phyloP scores from a whole-genome alignment of 129 eudicot genomes.

The Pseudognaphalium luteoalbum region DNA sequence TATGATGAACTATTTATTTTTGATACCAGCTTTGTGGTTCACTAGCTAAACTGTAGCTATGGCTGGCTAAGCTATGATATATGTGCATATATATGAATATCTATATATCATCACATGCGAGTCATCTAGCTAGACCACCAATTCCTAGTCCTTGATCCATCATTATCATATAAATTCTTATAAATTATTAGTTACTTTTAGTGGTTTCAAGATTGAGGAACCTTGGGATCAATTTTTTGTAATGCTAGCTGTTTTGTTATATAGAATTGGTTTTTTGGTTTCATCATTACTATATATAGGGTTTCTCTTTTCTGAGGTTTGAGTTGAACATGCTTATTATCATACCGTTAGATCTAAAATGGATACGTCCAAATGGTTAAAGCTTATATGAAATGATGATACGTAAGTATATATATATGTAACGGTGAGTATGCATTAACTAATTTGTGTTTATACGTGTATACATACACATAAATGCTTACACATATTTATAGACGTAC shows the following conservation, averaged over 20 bases:
- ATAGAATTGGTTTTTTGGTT: neutral
- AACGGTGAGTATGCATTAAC: too few species aligned
- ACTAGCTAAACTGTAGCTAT: constrained; percentile 31
- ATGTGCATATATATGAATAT: neutral
- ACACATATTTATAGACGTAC: too few species aligned
- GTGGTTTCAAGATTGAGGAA: constrained; percentile 28
- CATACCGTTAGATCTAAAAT: neutral
- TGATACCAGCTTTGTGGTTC: constrained; percentile 24
- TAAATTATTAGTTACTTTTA: constrained; percentile 25
- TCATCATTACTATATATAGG: neutral
- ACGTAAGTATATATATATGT: too few species aligned
- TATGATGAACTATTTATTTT: constrained; percentile 18
- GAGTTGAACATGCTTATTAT: constrained; percentile 1
- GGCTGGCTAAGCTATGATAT: constrained; percentile 32
- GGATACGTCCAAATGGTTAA: neutral
- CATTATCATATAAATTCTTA: constrained; percentile 13
- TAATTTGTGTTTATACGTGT: too few species aligned
- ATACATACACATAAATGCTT: too few species aligned
- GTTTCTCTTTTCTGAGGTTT: neutral
- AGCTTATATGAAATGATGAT: too few species aligned
- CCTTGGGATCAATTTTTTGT: constrained; percentile 29
- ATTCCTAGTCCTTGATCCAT: constrained; percentile 30
- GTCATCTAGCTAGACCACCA: constrained; percentile 41
- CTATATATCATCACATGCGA: constrained; percentile 31
- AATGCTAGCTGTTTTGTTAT: constrained; percentile 13